Base-by-base conservation (phyloP, 176 grass and related monocot species). In the Poa annua region DNA sequence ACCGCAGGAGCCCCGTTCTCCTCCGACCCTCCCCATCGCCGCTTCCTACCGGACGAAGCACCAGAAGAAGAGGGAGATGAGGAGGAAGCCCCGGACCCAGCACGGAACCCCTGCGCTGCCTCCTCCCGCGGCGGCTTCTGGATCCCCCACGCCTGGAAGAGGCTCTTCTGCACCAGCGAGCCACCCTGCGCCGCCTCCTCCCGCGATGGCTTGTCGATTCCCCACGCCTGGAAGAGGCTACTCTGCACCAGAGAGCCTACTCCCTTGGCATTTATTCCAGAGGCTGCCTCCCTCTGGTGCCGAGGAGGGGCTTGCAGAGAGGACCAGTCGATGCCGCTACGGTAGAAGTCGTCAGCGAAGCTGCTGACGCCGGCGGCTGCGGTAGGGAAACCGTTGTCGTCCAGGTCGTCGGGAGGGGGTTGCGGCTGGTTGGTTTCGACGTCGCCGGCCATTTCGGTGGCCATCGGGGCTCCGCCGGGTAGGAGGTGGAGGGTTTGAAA, bases 221-320 rank as follows among this genome's bases (percentile, higher is more conserved):
- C 90, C 93, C 93, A 95, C 25, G 85, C 87, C 84, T 88, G 76
- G 85, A 95, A 82, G 71, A 95, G 88, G 74, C 78, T 92, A 50
- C 79, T 92, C 78, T 95, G 88, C 6, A 90, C 67, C 24, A 92
- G 39, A 0, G 83, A 61, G 14, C 35, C 83, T 2, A 78, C 26
- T 0, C 57, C 38, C 68, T 53, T 83, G 7, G 41, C 75, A 62
- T 77, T 85, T 13, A 0, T 22, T n/a, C 55, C 71, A 4, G 32
- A 32, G 34, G 1, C 15, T 20, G 19, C 21, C 71, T 71, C 77
- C 10, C 2, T 7, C 9, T 45, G 10, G 26, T 65, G 35, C 29
- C 7, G 25, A 65, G 57, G 60, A 45, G 64, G 48, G 80, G 42
- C 63, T 17, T 42, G 66, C 65, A 95, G 80, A 59, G 71, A 80